Percentiles rank a stretch among this genome's conserved stretches.
Conservation (phyloP, 163 green algal species). For the Scenedesmus sp. region DNA sequence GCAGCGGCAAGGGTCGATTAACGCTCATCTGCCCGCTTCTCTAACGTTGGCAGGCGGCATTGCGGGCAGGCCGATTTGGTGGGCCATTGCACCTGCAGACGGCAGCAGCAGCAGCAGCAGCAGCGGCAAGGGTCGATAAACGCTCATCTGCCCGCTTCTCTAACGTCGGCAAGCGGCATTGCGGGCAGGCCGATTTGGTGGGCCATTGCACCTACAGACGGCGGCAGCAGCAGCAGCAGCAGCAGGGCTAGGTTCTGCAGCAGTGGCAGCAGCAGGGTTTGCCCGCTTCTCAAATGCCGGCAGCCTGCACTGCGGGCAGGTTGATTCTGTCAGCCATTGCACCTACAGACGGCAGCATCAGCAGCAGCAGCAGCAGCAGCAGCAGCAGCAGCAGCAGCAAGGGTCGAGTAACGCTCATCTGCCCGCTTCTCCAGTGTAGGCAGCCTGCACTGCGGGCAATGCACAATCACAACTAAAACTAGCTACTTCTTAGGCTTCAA, state of each 20-base stretch:
- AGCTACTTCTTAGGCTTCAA: no score
- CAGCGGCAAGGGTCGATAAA: no score
- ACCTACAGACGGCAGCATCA: neutral
- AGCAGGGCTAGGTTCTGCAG: no score
- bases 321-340: neutral
- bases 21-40: constrained; percentile 8
- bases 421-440: no score
- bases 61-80: neutral
- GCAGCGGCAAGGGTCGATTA: no score
- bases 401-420: neutral
- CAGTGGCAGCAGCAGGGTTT: neutral
- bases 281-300: neutral
- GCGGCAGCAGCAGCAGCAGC: neutral
- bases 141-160: constrained; percentile 8
- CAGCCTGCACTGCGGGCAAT: no score
- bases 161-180: constrained; percentile 17
- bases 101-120: neutral
- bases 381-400: neutral
- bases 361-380: neutral
- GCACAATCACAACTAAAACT: no score
- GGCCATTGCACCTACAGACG: constrained; percentile 7
- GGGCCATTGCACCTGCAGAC: constrained; percentile 12
- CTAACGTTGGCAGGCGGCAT: constrained; percentile 18
- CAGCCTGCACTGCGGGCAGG: constrained; percentile 26
- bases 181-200: neutral